Base-by-base conservation (phyloP, 139 green algal species). In the Micractinium conductrix region DNA sequence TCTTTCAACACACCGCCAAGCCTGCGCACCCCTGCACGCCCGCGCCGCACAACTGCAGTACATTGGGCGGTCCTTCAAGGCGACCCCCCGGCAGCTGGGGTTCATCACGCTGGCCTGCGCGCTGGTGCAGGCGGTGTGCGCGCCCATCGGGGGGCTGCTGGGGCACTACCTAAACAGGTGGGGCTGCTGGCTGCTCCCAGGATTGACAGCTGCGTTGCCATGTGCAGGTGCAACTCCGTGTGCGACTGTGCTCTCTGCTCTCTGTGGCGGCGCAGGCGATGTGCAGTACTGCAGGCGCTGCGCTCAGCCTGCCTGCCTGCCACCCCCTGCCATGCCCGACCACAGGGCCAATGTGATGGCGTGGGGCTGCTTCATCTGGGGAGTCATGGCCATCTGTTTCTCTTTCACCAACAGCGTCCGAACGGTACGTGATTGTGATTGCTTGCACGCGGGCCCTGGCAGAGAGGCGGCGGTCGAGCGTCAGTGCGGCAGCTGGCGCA, bases 341-440 rank as follows among this genome's bases (percentile, higher is more conserved):
- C 53, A 62, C 78, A 83, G 78, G 44, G 83, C 88, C 2, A 43
- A 70, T 37, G 91, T 96, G n/a, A 91, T 94, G 38, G 83, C 87
- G 22, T 79, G 72, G 2, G 93, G 93, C 33, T 93, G 89, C 60
- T 85, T 94, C 63, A 81, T 96, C 4, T 96, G 93, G 93, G 93
- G 91, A 21, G 65, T 89, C 60, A 95, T 96, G 90, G 91, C 90
- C 30, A 76, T 71, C 16, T 86, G 87, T n/a, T 94, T 96, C 73
- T 82, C 84, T 19, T 67, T 80, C 63, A 68, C 74, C 24, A 55
- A 42, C 50, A 85, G 17, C 24, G 58, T 89, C 28, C 2, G 2
- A 6, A 70, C 69, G 79, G 79, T 85, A 26, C 53, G n/a, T n/a
- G n/a, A n/a, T n/a, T n/a, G n/a, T n/a, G n/a, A n/a, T n/a, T n/a